These are phyloP conservation scores for Nevesoporus exiguus DNA, from an alignment of 768 basidiomycete species.

Conservation along the genomic window DNA sequence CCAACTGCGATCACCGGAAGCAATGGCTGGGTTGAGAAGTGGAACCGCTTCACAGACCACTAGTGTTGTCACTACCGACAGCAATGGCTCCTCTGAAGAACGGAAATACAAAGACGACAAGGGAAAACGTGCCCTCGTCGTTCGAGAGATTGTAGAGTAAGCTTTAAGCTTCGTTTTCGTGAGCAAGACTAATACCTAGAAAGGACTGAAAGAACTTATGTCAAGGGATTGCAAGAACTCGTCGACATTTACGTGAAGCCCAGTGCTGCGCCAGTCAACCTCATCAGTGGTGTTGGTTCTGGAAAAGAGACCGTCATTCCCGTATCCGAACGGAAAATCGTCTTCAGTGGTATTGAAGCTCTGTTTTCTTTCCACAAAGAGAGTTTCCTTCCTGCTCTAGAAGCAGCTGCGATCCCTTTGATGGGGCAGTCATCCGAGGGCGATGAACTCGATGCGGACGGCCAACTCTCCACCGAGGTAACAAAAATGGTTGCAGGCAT, in stretches of 20 bases:
- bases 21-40: constrained; percentile 56
- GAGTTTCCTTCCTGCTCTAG: constrained; percentile 89
- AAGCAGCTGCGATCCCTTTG: constrained; percentile 69
- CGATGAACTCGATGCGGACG: constrained; percentile 60
- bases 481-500: constrained; percentile 82
- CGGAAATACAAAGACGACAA: constrained; percentile 92
- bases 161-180: constrained; percentile 29
- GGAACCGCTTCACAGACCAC: constrained; percentile 60
- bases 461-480: constrained; percentile 67
- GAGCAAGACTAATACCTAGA: constrained; percentile 11
- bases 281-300: constrained; percentile 66
- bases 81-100: constrained; percentile 69
- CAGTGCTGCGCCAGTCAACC: constrained; percentile 63
- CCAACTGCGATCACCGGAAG: constrained; percentile 64
- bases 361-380: constrained; percentile 91
- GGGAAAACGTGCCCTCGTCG: constrained; percentile 73
- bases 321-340: constrained; percentile 78
- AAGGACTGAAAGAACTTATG: constrained; percentile 94
- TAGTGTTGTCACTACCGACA: constrained; percentile 73
- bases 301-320: constrained; percentile 85
- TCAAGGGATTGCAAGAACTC: constrained; percentile 89
- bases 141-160: constrained; percentile 89
- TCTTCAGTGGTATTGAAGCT: constrained; percentile 87
- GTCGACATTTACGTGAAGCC: constrained; percentile 95
- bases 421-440: constrained; percentile 48